Conservation (phyloP, 2,329 filamentous ascomycete genomes). For the Cercospora citrullina region DNA sequence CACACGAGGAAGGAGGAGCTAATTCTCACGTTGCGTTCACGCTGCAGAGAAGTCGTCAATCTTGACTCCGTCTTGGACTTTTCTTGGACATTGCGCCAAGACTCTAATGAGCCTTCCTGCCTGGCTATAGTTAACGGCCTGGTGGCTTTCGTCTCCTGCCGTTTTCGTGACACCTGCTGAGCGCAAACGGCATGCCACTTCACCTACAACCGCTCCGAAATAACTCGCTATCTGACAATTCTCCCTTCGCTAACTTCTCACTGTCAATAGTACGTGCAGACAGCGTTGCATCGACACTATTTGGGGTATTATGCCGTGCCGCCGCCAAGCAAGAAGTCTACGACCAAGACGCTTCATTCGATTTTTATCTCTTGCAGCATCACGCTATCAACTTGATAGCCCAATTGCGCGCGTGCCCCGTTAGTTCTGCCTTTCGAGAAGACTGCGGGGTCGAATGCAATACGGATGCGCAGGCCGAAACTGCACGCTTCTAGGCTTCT, state of each 20-base stretch:
- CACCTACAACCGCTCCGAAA: not conserved
- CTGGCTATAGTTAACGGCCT: slow-evolving; percentile 1
- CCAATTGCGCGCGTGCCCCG: not conserved
- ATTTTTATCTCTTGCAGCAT: not conserved
- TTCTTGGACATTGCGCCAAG: slow-evolving; percentile 9
- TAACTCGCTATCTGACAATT: not conserved
- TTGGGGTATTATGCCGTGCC: not conserved
- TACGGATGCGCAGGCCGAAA: not conserved
- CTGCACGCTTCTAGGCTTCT: not conserved
- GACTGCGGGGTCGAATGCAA: not conserved
- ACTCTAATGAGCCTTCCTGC: not conserved
- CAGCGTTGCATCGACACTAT: not conserved
- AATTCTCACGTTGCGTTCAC: not conserved
- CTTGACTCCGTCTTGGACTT: slow-evolving; percentile 6
- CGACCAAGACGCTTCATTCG: not conserved
- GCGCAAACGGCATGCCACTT: not conserved
- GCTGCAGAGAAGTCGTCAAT: not conserved
- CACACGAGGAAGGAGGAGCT: not conserved
- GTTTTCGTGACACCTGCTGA: not conserved
- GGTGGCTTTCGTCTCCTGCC: slow-evolving; percentile 5
- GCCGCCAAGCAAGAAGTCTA: not conserved
- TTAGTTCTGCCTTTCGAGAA: not conserved
- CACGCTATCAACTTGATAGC: not conserved
- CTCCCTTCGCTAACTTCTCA: not conserved
- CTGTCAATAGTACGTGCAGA: slow-evolving; percentile 3